These are phyloP conservation scores for Fusarium fracticaudum DNA, from an alignment of 2,329 filamentous ascomycete species.

Conservation along the genomic window DNA sequence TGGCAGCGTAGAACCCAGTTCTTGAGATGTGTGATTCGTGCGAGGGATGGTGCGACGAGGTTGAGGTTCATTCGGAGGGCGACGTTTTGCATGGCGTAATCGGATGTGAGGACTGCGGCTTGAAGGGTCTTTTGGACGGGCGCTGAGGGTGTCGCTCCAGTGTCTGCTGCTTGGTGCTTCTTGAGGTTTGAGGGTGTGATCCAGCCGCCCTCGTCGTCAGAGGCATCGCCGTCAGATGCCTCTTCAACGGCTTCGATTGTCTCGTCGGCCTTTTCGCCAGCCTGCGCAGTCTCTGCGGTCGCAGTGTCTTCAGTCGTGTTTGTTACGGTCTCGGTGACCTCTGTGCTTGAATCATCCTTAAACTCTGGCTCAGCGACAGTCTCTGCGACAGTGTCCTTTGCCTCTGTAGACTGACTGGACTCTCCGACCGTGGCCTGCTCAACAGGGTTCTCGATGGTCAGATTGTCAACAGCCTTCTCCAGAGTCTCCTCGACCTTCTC, in stretches of 20 bases:
- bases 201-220: constrained; percentile 78
- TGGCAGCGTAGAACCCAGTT: constrained; percentile 94
- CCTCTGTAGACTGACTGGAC: background rate
- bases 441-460: constrained; percentile 22
- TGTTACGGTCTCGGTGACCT: background rate
- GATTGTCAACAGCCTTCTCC: constrained; percentile 18
- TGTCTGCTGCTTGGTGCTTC: constrained; percentile 79
- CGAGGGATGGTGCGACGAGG: constrained; percentile 80
- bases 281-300: background rate
- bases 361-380: background rate
- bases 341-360: background rate
- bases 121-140: constrained; percentile 74
- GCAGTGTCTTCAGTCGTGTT: background rate
- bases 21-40: constrained; percentile 84
- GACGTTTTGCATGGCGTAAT: constrained; percentile 98
- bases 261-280: constrained; percentile 26
- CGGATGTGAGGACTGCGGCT: constrained; percentile 90
- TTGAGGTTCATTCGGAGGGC: constrained; percentile 94
- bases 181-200: constrained; percentile 94
- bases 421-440: constrained; percentile 9
- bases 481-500: constrained; percentile 1
- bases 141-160: constrained; percentile 55
- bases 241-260: constrained; percentile 43
- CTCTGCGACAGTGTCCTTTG: background rate
- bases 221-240: constrained; percentile 57